Evolutionary conservation across 2,329 filamentous ascomycete species (phyloP), one percentile per base, ranked within the genome.

Genomic region (Pyrenophora graminea): DNA sequence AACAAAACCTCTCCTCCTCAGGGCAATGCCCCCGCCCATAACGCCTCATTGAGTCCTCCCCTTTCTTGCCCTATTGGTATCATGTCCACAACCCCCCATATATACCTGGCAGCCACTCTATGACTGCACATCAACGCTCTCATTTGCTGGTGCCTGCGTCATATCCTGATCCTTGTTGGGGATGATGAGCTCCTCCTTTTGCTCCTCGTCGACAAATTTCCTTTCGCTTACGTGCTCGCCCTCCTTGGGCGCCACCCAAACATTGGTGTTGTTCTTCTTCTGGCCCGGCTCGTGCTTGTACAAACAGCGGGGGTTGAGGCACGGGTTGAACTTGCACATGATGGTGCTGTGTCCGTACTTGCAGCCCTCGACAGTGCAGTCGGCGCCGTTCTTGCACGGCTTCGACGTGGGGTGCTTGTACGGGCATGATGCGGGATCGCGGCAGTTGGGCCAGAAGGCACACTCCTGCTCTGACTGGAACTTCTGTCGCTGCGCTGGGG

Each of bases 261-360:
- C 90, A 77, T 96, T 97, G 73, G 83, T 85, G 43, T 89, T 91
- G 44, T 55, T 62, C 63, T 90, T 85, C 77, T 83, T 82, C 69
- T 99, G 94, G 10, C 93, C 94, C 47, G 95, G 91, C 34, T 86
- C 88, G 73, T 99, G 94, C 74, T 91, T 91, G 78, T 91, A 97
- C 4, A 86, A 81, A 73, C 94, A 99, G 63, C 79, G 83, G n/a
- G 88, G 84, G 76, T 97, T 97, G 58, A 91, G 83, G 76, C 94
- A 99, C 0, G 93, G 94, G 62, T 86, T 92, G 77, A 89, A 97
- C 71, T 86, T 91, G 85, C 94, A 99, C 72, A 88, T 83, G 40
- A 87, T 89, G 72, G 87, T 86, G 61, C 89, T 77, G 76, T 99
- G 94, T 10, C 90, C 92, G 70, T 96, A 99, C 63, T 91, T 91